Conservation (phyloP, 345 rosid genomes). For the Lagerstroemia speciosa region DNA sequence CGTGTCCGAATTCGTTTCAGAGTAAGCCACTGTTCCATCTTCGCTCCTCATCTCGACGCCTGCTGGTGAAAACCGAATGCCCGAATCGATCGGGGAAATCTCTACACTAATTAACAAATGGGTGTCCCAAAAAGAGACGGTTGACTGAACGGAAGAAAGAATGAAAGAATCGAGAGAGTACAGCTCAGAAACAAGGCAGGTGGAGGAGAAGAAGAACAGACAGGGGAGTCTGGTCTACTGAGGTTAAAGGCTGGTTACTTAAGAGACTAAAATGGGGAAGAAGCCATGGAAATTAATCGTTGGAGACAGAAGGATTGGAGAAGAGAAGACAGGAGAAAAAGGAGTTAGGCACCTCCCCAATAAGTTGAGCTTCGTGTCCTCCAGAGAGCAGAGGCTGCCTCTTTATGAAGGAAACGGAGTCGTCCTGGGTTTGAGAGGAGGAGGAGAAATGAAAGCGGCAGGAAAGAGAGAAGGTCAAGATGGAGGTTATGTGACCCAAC, state of each 20-base stretch:
- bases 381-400: background rate
- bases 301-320: background rate
- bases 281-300: no score
- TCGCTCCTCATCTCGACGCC: conserved; percentile 24
- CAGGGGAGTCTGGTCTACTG: background rate
- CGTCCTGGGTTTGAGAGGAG: background rate
- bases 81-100: background rate
- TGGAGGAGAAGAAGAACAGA: background rate
- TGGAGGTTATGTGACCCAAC: background rate
- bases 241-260: background rate
- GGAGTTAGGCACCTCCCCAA: background rate
- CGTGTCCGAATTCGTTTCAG: conserved; percentile 56
- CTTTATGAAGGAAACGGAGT: background rate
- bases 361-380: background rate
- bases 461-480: background rate
- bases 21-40: conserved; percentile 29
- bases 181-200: background rate
- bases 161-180: background rate
- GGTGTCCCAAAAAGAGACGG: background rate
- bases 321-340: background rate
- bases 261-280: no score
- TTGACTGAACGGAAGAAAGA: background rate
- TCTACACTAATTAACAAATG: background rate
- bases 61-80: background rate
- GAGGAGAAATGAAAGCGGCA: background rate